Base-by-base conservation (phyloP, 805 yeast genomes). In the Priceomyces haplophilus region DNA sequence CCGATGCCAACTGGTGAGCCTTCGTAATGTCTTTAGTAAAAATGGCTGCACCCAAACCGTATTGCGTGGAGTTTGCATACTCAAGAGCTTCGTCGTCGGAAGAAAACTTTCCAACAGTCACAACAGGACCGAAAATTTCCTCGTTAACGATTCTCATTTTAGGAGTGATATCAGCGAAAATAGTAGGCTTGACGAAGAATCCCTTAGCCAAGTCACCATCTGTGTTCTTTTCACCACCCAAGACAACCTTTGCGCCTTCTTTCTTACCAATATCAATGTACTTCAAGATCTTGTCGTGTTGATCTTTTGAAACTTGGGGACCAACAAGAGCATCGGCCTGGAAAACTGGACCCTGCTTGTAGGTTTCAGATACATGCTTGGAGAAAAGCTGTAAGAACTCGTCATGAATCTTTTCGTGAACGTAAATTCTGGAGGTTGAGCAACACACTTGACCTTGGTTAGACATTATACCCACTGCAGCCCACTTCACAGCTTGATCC, bases 101-200 rank as follows among this genome's bases (percentile, higher is more conserved):
- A 29, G 67, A 58, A 66, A 88, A 88, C 62, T 77, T 79, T 44
- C 83, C 78, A 27, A 84, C 71, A 6, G 80, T 72, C 19, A 83
- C 88, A 25, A 88, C 96, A 12, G 96, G 96, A 15, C 96, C 96
- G 62, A 88, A 88, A 45, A 88, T 86, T 65, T 88, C 96, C 63
- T 88, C 95, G 50, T 74, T 73, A 44, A 82, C 84, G 39, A 88
- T 78, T 46, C 75, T 69, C 79, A 83, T 82, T 24, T 73, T 61
- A 47, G 82, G 82, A 41, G 70, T 74, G 38, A 85, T 88, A 54
- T 85, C 85, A 19, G 82, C 74, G 53, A 87, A 86, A 34, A 88
- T 72, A 3, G 95, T 85, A 44, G 96, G 95, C 53, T 78, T 75
- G 51, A 87, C 70, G 61, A 67, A 88, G 65, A 64, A 86, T 3